These are phyloP conservation scores for Solanum sitiens DNA, from an alignment of 257 asterid genomes.

Conservation along the genomic window DNA sequence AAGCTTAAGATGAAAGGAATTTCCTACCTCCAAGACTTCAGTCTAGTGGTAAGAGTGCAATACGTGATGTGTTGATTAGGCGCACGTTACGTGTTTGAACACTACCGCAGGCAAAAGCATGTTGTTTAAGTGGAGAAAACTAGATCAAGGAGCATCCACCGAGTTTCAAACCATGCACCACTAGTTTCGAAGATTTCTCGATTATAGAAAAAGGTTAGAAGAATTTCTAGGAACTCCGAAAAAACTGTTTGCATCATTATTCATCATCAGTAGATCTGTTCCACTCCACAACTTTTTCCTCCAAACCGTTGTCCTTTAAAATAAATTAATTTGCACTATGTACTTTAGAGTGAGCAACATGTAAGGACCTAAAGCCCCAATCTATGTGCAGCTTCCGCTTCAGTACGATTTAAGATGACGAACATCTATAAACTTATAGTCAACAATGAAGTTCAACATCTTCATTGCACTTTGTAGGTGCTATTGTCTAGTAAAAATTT, in stretches of 20 bases:
- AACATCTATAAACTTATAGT: background rate
- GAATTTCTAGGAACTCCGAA: background rate
- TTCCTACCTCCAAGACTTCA: background rate
- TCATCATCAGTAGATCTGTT: background rate
- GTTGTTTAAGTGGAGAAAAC: background rate
- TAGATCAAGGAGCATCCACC: background rate
- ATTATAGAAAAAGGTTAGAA: background rate
- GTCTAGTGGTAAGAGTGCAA: background rate
- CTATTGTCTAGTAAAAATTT: background rate
- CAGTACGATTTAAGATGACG: background rate
- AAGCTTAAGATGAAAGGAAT: background rate
- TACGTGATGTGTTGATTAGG: background rate
- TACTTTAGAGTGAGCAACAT: background rate
- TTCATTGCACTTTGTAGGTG: background rate
- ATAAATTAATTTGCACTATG: background rate
- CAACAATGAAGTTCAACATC: background rate
- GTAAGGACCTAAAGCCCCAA: background rate
- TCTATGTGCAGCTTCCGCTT: background rate
- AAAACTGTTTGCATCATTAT: background rate
- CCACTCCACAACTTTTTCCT: background rate
- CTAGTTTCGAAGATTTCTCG: background rate
- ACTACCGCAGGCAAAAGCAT: background rate
- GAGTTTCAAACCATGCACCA: background rate
- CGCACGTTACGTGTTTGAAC: background rate
- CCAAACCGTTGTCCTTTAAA: background rate